Conservation (phyloP, 1,139 yeast species). For the Ogataea hybrid region DNA sequence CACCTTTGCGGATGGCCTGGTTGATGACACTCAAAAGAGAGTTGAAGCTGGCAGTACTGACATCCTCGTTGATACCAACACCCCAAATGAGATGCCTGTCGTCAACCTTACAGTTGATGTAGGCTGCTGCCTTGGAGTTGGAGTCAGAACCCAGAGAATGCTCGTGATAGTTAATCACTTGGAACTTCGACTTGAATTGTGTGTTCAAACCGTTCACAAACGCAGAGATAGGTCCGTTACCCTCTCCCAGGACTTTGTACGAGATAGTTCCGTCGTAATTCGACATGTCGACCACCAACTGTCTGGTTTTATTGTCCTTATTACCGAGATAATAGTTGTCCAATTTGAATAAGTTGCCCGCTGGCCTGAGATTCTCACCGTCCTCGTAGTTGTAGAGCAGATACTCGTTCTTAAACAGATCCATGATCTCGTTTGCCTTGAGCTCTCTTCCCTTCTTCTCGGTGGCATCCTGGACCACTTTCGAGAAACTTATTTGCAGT, state of each 20-base stretch:
- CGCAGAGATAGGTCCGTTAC: constrained; percentile 96
- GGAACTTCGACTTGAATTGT: constrained; percentile 53
- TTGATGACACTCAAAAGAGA: constrained; percentile 78
- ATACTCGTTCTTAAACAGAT: constrained; percentile 70
- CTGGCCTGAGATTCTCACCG: constrained; percentile 22
- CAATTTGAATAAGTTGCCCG: constrained; percentile 37
- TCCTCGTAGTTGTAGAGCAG: constrained; percentile 52
- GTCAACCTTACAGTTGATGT: constrained; percentile 57
- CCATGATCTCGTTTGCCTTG: constrained; percentile 70
- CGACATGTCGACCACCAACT: constrained; percentile 47
- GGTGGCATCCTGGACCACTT: constrained; percentile 76
- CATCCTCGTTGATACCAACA: constrained; percentile 91
- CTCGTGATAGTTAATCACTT: constrained; percentile 84
- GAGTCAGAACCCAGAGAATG: constrained; percentile 91
- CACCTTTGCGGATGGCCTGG: constrained; percentile 23
- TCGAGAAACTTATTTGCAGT: constrained; percentile 86
- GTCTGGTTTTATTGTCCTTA: constrained; percentile 37
- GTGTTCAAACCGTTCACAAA: constrained; percentile 73
- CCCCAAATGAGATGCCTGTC: constrained; percentile 66
- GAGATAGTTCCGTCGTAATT: constrained; percentile 30
- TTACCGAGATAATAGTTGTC: constrained; percentile 43
- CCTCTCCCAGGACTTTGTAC: constrained; percentile 57
- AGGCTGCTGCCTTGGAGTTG: constrained; percentile 85
- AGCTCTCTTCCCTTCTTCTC: constrained; percentile 85
- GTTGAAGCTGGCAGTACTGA: constrained; percentile 81